Evolutionary conservation across 2,329 filamentous ascomycete genomes (phyloP).

Genomic region (Rugonectria rugulosa): DNA sequence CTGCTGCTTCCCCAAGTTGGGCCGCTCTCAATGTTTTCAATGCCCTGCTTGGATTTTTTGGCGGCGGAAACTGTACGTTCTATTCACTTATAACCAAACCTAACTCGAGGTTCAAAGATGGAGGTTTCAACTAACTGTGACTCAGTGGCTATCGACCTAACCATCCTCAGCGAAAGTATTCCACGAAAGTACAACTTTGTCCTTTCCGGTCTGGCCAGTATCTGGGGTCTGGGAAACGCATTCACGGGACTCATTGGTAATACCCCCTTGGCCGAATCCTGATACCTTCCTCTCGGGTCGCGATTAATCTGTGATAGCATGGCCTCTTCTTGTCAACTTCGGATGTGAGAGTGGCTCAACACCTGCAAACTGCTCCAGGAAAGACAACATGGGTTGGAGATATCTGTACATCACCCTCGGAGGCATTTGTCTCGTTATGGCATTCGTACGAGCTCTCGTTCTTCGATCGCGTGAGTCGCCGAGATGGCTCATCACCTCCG

Average conservation of each 20-base stretch:
- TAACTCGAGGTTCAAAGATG: no score
- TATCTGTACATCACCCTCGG: constrained; percentile 51
- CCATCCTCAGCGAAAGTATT: constrained; percentile 30
- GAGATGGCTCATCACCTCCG: constrained; percentile 49
- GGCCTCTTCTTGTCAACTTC: constrained; percentile 29
- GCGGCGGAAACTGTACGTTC: constrained; percentile 30
- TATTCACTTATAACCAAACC: background rate
- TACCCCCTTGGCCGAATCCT: background rate
- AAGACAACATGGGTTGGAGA: constrained; percentile 54
- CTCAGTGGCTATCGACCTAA: constrained; percentile 31
- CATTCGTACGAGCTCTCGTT: constrained; percentile 48
- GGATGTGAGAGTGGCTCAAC: constrained; percentile 28
- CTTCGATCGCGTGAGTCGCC: constrained; percentile 52
- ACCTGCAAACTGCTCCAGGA: constrained; percentile 42
- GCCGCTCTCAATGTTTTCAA: constrained; percentile 25
- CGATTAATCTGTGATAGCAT: constrained; percentile 16
- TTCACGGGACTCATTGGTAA: constrained; percentile 29
- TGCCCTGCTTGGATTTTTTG: constrained; percentile 24
- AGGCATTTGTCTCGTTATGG: constrained; percentile 47
- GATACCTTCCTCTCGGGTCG: background rate
- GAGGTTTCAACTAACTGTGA: background rate
- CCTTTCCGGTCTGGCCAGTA: constrained; percentile 23
- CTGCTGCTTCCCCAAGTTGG: constrained; percentile 29
- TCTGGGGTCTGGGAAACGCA: constrained; percentile 31
- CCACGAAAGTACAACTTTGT: constrained; percentile 26